Base-by-base conservation (phyloP, 768 basidiomycete species). In the Suillus fuscotomentosus region DNA sequence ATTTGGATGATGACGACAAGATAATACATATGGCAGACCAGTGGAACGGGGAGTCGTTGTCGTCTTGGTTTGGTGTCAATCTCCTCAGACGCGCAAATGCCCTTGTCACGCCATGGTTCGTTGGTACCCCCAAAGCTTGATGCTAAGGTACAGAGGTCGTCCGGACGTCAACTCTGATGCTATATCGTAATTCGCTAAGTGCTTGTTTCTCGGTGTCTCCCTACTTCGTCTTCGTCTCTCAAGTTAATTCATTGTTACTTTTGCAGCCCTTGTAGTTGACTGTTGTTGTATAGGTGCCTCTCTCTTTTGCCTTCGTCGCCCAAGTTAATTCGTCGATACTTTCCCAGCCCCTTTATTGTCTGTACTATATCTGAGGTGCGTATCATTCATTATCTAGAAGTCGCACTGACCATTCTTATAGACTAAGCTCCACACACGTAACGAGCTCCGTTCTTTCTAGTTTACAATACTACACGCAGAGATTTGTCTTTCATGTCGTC, bases 1-100 rank as follows among this genome's bases (percentile, higher is more conserved):
- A 90, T 65, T 73, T 91, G 60, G 88, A 90, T 70, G 86, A 87
- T 5, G 75, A 88, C 54, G 83, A 87, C 64, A 87, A 82, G 76
- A 89, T 91, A 57, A 74, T 81, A 5, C 79, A 79, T 38, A 72
- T 90, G 64, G 78, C 83, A 41, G 87, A 90, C 65, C 83, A 86
- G 68, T 86, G 88, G 84, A 73, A 81, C 47, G 88, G 88, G 31
- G 78, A 83, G 51, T 81, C 84, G 20, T 75, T 82, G 27, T 83
- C 87, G 20, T 79, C 77, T 1, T 74, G 80, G 65, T 84, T 79
- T 70, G 85, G 84, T 27, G 75, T 82, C 13, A 71, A 79, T 43
- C 72, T 81, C 42, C 73, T 89, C 60, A 82, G 88, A 51, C 75
- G 78, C 42, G 48, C 83, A 42, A 84, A 83, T 68, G 88, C 82